Evolutionary conservation across 1,139 yeast genomes (phyloP).

Genomic region (Pichia sp.): DNA sequence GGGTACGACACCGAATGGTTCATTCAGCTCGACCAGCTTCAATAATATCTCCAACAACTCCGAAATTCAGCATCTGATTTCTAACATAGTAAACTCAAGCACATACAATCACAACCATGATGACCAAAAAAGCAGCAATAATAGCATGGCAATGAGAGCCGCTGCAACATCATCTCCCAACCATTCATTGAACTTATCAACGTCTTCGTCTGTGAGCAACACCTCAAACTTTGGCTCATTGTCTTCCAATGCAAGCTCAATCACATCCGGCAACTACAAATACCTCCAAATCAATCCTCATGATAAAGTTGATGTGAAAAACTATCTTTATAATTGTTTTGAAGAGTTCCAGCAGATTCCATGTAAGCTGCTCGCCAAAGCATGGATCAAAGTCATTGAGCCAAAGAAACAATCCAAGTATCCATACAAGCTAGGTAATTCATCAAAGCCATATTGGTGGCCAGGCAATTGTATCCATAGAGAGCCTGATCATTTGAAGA

Average conservation of each 20-base stretch:
- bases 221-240: conserved; percentile 1
- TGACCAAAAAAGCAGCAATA: not conserved
- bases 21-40: conserved; percentile 4
- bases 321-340: conserved; percentile 24
- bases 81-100: conserved; percentile 6
- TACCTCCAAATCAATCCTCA: conserved; percentile 15
- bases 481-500: conserved; percentile 70
- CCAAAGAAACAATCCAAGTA: conserved; percentile 58
- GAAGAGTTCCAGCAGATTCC: conserved; percentile 43
- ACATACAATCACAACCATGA: not conserved
- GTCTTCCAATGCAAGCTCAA: conserved; percentile 1
- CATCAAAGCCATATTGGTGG: conserved; percentile 65
- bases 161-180: conserved; percentile 8
- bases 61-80: conserved; percentile 7
- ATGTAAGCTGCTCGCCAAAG: conserved; percentile 58
- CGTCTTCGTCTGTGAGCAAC: not conserved
- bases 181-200: not conserved
- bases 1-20: conserved; percentile 7
- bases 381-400: conserved; percentile 60
- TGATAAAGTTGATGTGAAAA: conserved; percentile 18
- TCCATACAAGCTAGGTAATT: conserved; percentile 52
- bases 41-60: conserved; percentile 5
- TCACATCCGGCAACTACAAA: conserved; percentile 6
- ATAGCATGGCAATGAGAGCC: not conserved
- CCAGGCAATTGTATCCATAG: conserved; percentile 50